Evolutionary conservation across 768 basidiomycete species (phyloP).

Genomic region (Multifurca ochricompacta): DNA sequence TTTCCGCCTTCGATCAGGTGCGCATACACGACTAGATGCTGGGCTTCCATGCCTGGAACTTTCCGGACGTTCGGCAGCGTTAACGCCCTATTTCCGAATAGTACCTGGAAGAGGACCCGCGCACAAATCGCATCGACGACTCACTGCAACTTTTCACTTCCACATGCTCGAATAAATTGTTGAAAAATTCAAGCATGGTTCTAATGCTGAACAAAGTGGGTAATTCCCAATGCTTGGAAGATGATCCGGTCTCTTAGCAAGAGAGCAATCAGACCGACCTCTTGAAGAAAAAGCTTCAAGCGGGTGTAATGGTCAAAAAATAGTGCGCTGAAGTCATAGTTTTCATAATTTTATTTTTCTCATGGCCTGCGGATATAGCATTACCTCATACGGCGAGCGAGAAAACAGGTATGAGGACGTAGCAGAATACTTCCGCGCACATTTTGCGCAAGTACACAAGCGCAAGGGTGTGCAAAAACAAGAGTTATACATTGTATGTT

Average conservation of each 20-base stretch:
- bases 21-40: slow-evolving; percentile 8
- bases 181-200: slow-evolving; percentile 49
- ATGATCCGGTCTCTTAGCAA: slow-evolving; percentile 7
- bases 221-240: slow-evolving; percentile 39
- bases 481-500: slow-evolving; percentile 56
- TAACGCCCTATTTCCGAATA: slow-evolving; percentile 25
- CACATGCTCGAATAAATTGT: slow-evolving; percentile 72
- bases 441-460: slow-evolving; percentile 70
- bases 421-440: slow-evolving; percentile 76
- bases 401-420: slow-evolving; percentile 65
- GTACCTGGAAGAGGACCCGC: slow-evolving; percentile 84
- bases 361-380: slow-evolving; percentile 34
- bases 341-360: background rate
- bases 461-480: slow-evolving; percentile 52
- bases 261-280: slow-evolving; percentile 69
- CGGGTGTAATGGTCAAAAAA: slow-evolving; percentile 64
- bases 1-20: slow-evolving; percentile 84
- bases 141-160: slow-evolving; percentile 83
- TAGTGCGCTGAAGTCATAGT: slow-evolving; percentile 46
- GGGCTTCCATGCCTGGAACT: background rate
- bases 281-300: slow-evolving; percentile 60
- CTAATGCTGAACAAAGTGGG: slow-evolving; percentile 63
- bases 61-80: slow-evolving; percentile 36
- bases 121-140: slow-evolving; percentile 80
- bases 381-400: slow-evolving; percentile 69